Conservation (phyloP, 1,284 basidiomycete species). For the Trichosporon ovoides region DNA sequence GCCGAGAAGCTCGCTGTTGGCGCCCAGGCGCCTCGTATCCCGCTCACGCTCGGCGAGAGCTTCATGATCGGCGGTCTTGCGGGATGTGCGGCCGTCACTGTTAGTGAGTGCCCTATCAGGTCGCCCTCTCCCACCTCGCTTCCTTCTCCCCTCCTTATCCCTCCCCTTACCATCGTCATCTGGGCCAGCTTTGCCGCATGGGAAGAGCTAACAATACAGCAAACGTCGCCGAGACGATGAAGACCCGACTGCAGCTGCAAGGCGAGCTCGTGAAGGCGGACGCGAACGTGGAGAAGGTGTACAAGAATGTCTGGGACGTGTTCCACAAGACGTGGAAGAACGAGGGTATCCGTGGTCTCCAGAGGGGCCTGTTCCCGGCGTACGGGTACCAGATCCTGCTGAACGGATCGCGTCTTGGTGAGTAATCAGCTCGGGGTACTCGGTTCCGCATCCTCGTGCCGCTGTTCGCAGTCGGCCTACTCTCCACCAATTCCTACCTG, state of each 20-base stretch:
- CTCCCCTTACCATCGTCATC: too few species aligned
- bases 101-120: constrained; percentile 50
- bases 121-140: too few species aligned
- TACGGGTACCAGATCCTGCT: constrained; percentile 91
- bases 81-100: constrained; percentile 74
- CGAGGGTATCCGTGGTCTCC: constrained; percentile 84
- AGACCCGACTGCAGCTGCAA: constrained; percentile 89
- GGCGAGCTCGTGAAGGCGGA: constrained; percentile 79
- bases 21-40: constrained; percentile 14
- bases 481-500: too few species aligned
- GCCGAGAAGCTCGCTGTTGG: background rate
- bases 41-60: constrained; percentile 55
- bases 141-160: too few species aligned
- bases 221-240: constrained; percentile 68
- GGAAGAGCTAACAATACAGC: constrained; percentile 49
- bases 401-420: constrained; percentile 89
- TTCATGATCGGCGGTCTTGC: constrained; percentile 83
- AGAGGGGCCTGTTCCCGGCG: constrained; percentile 86
- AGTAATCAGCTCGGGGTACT: too few species aligned
- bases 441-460: too few species aligned
- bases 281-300: constrained; percentile 61
- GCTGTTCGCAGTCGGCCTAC: too few species aligned
- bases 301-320: constrained; percentile 82
- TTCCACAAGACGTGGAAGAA: constrained; percentile 82
- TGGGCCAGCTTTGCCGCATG: too few species aligned